These are phyloP conservation scores for Phytophthora sp. DNA, from an alignment of 352 stramenopile species.

Conservation along the genomic window DNA sequence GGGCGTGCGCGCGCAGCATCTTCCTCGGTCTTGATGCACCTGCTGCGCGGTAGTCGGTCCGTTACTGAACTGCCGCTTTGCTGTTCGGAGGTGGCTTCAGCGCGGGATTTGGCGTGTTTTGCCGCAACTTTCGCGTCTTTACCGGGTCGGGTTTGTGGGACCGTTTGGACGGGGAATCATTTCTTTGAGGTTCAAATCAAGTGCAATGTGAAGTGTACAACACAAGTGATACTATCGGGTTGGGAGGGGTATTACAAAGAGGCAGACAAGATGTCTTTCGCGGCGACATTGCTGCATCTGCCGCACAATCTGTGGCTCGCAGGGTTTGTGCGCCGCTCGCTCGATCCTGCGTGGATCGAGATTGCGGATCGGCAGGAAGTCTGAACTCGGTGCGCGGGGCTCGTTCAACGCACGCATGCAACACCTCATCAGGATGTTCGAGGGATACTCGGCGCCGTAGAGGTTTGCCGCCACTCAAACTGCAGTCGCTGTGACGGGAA, in stretches of 20 bases:
- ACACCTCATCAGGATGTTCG: slow-evolving; percentile 2
- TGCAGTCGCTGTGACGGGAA: not conserved
- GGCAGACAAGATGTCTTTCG: not conserved
- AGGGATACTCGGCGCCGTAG: not conserved
- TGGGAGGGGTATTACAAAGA: not conserved
- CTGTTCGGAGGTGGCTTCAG: slow-evolving; percentile 26
- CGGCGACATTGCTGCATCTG: not conserved
- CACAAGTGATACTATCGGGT: no score
- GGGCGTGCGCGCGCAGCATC: slow-evolving; percentile 25
- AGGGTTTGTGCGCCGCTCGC: not conserved
- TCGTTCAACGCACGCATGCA: not conserved
- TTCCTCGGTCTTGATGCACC: no score
- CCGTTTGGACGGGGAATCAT: no score
- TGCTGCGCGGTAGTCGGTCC: no score
- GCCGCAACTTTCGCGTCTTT: no score
- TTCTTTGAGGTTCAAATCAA: no score
- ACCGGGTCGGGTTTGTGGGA: no score
- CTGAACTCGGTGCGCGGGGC: no score
- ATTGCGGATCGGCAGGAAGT: not conserved
- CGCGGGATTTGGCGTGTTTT: slow-evolving; percentile 18
- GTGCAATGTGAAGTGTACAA: no score
- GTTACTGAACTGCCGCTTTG: no score
- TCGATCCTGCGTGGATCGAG: not conserved
- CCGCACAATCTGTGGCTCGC: not conserved
- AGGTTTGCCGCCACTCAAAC: not conserved